A percentile compares a stretch with the other conserved stretches of the same genome.
Conservation (phyloP, 2,329 filamentous ascomycete species). For the Pyrenophora graminea region DNA sequence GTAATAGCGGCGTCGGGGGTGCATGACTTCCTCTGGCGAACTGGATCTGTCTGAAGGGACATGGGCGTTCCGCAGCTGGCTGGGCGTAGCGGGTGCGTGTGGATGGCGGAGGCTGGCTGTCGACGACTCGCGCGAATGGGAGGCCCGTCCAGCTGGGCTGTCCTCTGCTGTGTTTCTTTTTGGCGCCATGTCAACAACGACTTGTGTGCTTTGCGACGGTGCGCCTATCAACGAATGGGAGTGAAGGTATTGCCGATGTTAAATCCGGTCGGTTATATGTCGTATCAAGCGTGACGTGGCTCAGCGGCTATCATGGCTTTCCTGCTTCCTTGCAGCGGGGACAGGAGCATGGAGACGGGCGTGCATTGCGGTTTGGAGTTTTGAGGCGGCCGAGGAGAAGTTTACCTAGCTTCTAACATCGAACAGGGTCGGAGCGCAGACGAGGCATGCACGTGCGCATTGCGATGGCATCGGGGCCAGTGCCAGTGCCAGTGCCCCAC, state of each 20-base stretch:
- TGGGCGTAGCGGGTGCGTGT: slow-evolving; percentile 45
- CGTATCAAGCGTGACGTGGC: slow-evolving; percentile 5
- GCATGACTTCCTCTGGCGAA: slow-evolving; percentile 50
- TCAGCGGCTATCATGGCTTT: slow-evolving; percentile 25
- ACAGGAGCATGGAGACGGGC: slow-evolving; percentile 3
- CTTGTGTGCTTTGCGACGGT: background rate
- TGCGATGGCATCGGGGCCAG: background rate
- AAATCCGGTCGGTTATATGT: too few relatives aligned
- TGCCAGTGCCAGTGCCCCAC: slow-evolving; percentile 7
- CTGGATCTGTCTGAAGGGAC: slow-evolving; percentile 48
- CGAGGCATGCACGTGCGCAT: slow-evolving; percentile 30
- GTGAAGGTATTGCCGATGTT: slow-evolving; percentile 7
- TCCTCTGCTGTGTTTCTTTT: slow-evolving; percentile 25
- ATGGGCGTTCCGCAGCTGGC: slow-evolving; percentile 49
- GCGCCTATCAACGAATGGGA: slow-evolving; percentile 4
- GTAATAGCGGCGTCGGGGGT: slow-evolving; percentile 27
- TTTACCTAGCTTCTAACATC: slow-evolving; percentile 18
- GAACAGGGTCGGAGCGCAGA: background rate
- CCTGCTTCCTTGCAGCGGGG: slow-evolving; percentile 1
- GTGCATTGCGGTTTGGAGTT: too few relatives aligned
- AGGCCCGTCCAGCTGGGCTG: slow-evolving; percentile 24
- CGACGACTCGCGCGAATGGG: slow-evolving; percentile 42
- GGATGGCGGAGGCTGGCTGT: slow-evolving; percentile 34
- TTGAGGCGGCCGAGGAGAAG: background rate
- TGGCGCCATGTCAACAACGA: slow-evolving; percentile 27